phyloP scores from a whole-genome alignment of 306 rosid species.

The Purshia tridentata region DNA sequence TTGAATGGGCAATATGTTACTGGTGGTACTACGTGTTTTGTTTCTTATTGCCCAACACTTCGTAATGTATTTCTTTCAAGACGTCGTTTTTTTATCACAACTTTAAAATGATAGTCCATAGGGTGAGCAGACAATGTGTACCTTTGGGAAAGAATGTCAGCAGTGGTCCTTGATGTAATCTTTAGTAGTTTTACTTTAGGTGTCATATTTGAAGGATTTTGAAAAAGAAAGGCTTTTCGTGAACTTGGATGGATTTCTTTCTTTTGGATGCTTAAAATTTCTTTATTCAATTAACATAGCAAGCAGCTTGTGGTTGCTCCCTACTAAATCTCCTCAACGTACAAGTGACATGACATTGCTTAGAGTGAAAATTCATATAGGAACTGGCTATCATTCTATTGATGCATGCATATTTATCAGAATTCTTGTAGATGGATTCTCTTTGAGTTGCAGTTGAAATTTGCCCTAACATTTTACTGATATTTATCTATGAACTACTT shows the following conservation, averaged over 20 bases:
- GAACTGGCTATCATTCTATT: not conserved
- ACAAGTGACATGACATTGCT: not conserved
- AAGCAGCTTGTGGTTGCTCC: not conserved
- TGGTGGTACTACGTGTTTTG: not conserved
- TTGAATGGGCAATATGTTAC: not conserved
- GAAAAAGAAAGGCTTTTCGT: not conserved
- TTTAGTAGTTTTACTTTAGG: not conserved
- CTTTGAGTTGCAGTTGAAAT: not conserved
- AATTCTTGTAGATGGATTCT: not conserved
- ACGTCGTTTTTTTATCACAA: not conserved
- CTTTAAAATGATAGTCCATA: not conserved
- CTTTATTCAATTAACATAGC: not conserved
- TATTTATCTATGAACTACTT: not conserved
- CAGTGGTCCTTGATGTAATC: not conserved
- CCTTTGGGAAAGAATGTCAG: not conserved
- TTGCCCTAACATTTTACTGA: constrained; percentile 20
- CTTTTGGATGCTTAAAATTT: not conserved
- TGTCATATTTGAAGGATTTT: not conserved
- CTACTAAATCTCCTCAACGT: too few species aligned
- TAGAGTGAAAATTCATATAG: not conserved
- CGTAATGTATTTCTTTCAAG: not conserved
- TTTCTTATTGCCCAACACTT: not conserved
- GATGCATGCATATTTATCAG: not conserved
- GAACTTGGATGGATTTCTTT: not conserved
- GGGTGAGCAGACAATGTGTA: not conserved